Evolutionary conservation across 345 rosid genomes (phyloP), one percentile per base, ranked within the genome.

Genomic region (Syzygium oleosum): DNA sequence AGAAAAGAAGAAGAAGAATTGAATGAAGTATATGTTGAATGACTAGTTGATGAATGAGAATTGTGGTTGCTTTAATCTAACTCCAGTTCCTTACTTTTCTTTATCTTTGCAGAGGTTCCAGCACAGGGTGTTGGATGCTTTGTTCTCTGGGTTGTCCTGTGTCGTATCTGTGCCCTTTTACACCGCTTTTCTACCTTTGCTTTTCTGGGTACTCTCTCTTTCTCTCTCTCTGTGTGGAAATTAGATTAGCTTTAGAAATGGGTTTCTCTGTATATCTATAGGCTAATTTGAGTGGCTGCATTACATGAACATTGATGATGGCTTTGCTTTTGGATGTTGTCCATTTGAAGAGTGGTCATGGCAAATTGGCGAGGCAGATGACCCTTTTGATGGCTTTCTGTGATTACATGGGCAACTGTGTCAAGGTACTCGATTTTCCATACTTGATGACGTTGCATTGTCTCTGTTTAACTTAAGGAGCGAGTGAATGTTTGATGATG

Each of bases 161-260:
- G 95, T 97, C 87, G 99, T 98, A 88, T 98, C 99, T 46, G 99
- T 98, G 38, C 98, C 99, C 21, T 98, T 98, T 87, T 98, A 98
- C 91, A 98, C 99, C 73, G 98, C 95, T 68, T 98, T 98, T 88
- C 96, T 98, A 88, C 99, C 99, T 90, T 88, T 98, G 91, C 97
- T 98, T 79, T 98, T 98, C 91, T 98, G 99, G 99, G 99, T 98
- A 93, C 83, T 84, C 38, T 87, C 59, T 88, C 65, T 80, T 54
- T 25, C n/a, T 25, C 23, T 53, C 55, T 52, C 21, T 19, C 7
- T 46, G 31, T 85, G 31, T 80, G 34, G 43, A 83, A 55, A 51
- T 51, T 83, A 5, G 19, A 49, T 23, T 17, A 34, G 84, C 41
- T 83, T 34, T 14, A 25, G 27, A 51, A 55, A 52, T 73, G 85